These are phyloP conservation scores for Ustilago esculenta DNA, from an alignment of 1,284 basidiomycete genomes.

Conservation along the genomic window DNA sequence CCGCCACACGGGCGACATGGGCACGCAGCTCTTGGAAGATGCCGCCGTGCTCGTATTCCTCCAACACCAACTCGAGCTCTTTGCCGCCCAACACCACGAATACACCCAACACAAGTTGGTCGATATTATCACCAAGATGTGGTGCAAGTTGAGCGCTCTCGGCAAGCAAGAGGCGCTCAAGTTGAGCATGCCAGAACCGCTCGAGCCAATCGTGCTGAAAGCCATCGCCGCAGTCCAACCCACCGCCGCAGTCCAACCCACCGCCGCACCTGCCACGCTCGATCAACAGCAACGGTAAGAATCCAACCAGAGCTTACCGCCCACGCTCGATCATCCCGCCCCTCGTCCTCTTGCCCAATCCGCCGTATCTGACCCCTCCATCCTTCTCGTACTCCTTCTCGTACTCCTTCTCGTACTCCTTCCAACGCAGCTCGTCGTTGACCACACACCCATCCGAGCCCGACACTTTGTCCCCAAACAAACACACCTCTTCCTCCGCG, in stretches of 20 bases:
- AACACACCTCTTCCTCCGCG: constrained; percentile 30
- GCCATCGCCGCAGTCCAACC: constrained; percentile 46
- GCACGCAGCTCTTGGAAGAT: constrained; percentile 61
- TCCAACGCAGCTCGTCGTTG: background rate
- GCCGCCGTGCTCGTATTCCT: constrained; percentile 63
- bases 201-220: constrained; percentile 35
- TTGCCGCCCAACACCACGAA: constrained; percentile 51
- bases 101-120: constrained; percentile 60
- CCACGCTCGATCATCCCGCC: too few species aligned
- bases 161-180: constrained; percentile 59
- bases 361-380: background rate
- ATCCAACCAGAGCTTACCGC: too few species aligned
- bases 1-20: constrained; percentile 47
- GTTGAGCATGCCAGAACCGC: constrained; percentile 59
- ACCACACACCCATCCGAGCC: background rate
- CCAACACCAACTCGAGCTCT: constrained; percentile 54
- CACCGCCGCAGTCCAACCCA: background rate
- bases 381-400: background rate
- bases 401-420: background rate
- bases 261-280: background rate
- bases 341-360: too few species aligned
- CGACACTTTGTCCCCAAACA: constrained; percentile 5
- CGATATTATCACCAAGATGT: constrained; percentile 63
- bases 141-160: constrained; percentile 56
- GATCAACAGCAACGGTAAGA: constrained; percentile 40